Evolutionary conservation across 148 eudicot genomes (phyloP), one percentile per base, ranked within the genome.

Genomic region (Nyssa sinensis): DNA sequence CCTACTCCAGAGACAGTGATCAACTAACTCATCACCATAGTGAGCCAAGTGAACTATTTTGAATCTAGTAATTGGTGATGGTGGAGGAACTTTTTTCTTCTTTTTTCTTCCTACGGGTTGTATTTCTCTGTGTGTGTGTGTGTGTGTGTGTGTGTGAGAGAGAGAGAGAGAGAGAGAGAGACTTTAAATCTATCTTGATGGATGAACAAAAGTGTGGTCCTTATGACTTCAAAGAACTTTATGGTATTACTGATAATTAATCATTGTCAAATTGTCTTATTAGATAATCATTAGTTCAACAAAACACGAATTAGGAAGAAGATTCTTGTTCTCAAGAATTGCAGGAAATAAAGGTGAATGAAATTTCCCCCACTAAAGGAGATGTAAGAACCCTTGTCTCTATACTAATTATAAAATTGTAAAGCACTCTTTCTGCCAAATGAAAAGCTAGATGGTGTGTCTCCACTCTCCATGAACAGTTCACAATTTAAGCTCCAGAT

Each of bases 361-460:
- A 70, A 59, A 74, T 69, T 64, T 62, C 44, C 59, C 6, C 25
- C 24, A 55, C 57, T 21, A 4, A 55, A 55, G 0, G 25, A 17
- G 59, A 21, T 55, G 21, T 55, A 0, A 55, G 25, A 55, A 19
- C 59, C 57, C 23, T 64, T 41, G 21, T 44, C 16, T 60, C 53
- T n/a, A 59, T 69, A 44, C 75, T 69, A 5, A 47, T 77, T 74
- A 69, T 75, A 78, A 76, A 73, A 78, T 75, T 67, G 80, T 39
- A 33, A 39, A 55, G 47, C 31, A 78, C 32, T 32, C 65, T 83
- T 83, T 74, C 62, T 75, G 67, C 78, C 34, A 49, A 65, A 75
- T 75, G 80, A 78, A 75, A 78, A 75, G 80, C 71, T 73, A 77
- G 44, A 61, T 66, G 31, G 34, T 66, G 69, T 60, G 74, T 79